Conservation (phyloP, 331 rosid species). For the Acacia pycnantha region DNA sequence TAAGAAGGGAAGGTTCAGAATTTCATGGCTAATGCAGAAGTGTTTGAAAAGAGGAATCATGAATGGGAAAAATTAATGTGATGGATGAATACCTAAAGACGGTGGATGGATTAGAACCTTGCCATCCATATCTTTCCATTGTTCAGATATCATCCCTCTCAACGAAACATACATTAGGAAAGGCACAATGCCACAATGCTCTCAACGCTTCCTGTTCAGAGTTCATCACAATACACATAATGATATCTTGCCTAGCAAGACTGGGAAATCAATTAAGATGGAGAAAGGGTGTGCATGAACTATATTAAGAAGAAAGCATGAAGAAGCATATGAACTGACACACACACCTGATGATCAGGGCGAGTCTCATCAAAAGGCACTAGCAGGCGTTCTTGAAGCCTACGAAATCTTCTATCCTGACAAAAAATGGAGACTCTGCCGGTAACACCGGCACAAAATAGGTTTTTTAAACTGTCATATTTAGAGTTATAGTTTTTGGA, state of each 20-base stretch:
- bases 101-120: slow-evolving; percentile 93
- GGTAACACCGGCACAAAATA: background rate
- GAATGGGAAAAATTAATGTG: background rate
- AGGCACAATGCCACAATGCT: slow-evolving; percentile 76
- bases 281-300: background rate
- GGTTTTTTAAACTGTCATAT: too few relatives aligned
- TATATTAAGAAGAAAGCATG: background rate
- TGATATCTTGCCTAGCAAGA: background rate
- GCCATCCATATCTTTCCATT: slow-evolving; percentile 99
- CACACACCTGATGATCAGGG: slow-evolving; percentile 74
- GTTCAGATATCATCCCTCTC: slow-evolving; percentile 72
- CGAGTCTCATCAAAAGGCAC: slow-evolving; percentile 72
- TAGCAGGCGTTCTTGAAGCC: slow-evolving; percentile 76
- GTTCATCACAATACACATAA: slow-evolving; percentile 5
- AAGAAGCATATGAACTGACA: background rate
- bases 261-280: background rate
- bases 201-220: slow-evolving; percentile 68
- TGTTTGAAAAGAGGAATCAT: background rate
- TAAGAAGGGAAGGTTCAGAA: background rate
- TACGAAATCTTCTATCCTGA: slow-evolving; percentile 74
- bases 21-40: background rate
- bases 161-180: slow-evolving; percentile 69
- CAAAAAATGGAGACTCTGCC: slow-evolving; percentile 11
- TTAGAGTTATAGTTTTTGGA: too few relatives aligned
- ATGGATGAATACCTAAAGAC: slow-evolving; percentile 65